Conservation (phyloP, 2,329 filamentous ascomycete genomes). For the Diaporthe sp. region DNA sequence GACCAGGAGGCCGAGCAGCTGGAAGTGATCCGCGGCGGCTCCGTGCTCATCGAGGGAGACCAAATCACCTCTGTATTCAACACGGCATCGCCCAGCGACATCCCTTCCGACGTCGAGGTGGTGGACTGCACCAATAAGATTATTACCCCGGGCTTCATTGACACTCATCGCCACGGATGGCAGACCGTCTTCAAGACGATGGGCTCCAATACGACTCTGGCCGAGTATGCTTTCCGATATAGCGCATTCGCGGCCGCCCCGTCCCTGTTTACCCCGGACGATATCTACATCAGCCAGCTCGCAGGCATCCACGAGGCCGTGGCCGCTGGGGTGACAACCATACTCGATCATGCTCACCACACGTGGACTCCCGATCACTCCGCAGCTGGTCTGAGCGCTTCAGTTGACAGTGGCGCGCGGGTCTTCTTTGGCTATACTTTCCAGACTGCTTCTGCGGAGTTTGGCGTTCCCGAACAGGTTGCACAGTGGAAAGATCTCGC, state of each 20-base stretch:
- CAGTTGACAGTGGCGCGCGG: not conserved
- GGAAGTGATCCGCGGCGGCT: constrained; percentile 55
- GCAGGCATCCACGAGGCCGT: constrained; percentile 63
- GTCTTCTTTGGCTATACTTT: constrained; percentile 7
- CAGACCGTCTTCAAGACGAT: constrained; percentile 69
- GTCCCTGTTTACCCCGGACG: constrained; percentile 54
- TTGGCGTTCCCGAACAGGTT: not conserved
- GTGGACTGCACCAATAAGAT: constrained; percentile 65
- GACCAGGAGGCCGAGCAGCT: constrained; percentile 51
- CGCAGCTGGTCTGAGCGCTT: not conserved
- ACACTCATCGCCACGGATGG: constrained; percentile 70
- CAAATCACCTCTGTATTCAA: constrained; percentile 52
- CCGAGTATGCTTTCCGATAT: constrained; percentile 61
- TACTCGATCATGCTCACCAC: constrained; percentile 66
- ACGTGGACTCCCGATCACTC: constrained; percentile 53
- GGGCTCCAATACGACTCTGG: constrained; percentile 62
- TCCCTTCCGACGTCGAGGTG: constrained; percentile 52
- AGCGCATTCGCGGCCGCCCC: constrained; percentile 49
- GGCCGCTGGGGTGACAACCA: constrained; percentile 66
- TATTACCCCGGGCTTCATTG: constrained; percentile 67
- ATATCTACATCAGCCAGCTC: constrained; percentile 62
- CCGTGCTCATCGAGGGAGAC: constrained; percentile 56
- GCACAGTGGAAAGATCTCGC: not conserved
- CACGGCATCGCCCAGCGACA: constrained; percentile 45
- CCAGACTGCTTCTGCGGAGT: not conserved